Percentiles rank a stretch among this genome's conserved stretches.
These are phyloP conservation scores for Brassica napus DNA, from an alignment of 345 rosid species.

Conservation along the genomic window DNA sequence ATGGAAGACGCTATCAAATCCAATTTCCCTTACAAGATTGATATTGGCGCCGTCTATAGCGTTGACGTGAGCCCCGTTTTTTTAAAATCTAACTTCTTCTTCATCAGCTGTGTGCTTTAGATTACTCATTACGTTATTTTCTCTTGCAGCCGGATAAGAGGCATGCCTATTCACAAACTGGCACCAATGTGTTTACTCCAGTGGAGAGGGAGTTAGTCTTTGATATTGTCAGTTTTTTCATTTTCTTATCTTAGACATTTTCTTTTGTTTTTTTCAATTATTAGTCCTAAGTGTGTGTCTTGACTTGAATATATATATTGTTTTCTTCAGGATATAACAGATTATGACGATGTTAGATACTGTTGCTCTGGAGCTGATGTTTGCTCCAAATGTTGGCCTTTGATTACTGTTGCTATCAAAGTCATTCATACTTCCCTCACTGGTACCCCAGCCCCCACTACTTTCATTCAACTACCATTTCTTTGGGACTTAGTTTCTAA, in stretches of 20 bases:
- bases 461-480: background rate
- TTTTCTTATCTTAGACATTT: background rate
- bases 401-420: constrained; percentile 87
- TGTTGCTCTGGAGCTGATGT: constrained; percentile 97
- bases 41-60: constrained; percentile 85
- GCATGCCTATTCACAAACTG: constrained; percentile 71
- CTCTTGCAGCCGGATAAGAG: constrained; percentile 73
- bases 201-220: constrained; percentile 92
- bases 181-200: constrained; percentile 77
- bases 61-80: constrained; percentile 59
- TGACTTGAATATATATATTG: background rate
- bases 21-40: constrained; percentile 80
- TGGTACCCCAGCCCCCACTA: constrained; percentile 48
- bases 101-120: background rate
- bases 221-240: constrained; percentile 66
- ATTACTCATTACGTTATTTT: background rate
- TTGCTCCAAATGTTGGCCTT: constrained; percentile 94
- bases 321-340: constrained; percentile 73
- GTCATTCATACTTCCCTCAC: constrained; percentile 82
- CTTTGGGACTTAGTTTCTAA: too few species aligned
- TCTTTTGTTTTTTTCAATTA: background rate
- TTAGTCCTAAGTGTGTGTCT: background rate
- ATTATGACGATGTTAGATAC: constrained; percentile 87
- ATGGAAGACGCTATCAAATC: constrained; percentile 68
- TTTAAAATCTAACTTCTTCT: background rate